A percentile compares a stretch with the other conserved stretches of the same genome.
Conservation (phyloP, 306 rosid species). For the Ceratonia siliqua region DNA sequence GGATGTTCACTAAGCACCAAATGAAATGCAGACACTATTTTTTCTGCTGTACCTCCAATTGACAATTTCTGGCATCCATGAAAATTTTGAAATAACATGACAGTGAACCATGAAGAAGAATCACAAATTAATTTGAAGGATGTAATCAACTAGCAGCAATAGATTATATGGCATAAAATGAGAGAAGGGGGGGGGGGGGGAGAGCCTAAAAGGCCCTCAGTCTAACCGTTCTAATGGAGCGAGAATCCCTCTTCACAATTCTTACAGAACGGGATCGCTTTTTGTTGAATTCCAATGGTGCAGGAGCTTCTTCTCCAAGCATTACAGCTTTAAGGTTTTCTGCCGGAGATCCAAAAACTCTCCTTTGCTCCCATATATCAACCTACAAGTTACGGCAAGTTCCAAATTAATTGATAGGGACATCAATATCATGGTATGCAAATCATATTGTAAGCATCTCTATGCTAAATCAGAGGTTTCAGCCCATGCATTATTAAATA, state of each 20-base stretch:
- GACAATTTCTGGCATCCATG: constrained; percentile 76
- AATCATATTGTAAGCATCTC: constrained; percentile 25
- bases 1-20: constrained; percentile 71
- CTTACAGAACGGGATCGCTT: constrained; percentile 77
- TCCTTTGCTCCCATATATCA: constrained; percentile 87
- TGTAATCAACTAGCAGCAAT: constrained; percentile 23
- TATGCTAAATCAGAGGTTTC: too few species aligned
- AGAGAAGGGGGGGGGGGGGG: not conserved
- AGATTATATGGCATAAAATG: not conserved
- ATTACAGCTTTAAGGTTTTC: constrained; percentile 69
- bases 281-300: constrained; percentile 69
- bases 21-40: constrained; percentile 88
- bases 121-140: constrained; percentile 16
- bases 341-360: constrained; percentile 80
- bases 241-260: constrained; percentile 82
- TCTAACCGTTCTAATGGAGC: constrained; percentile 83
- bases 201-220: constrained; percentile 20
- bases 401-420: constrained; percentile 18
- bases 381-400: constrained; percentile 52
- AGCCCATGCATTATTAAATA: constrained; percentile 22
- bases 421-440: constrained; percentile 22
- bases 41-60: constrained; percentile 83
- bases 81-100: constrained; percentile 21
- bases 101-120: constrained; percentile 26
- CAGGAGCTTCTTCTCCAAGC: constrained; percentile 81